phyloP scores from a whole-genome alignment of 192 early-diverging fungal genomes.

The Linnemannia zychae region DNA sequence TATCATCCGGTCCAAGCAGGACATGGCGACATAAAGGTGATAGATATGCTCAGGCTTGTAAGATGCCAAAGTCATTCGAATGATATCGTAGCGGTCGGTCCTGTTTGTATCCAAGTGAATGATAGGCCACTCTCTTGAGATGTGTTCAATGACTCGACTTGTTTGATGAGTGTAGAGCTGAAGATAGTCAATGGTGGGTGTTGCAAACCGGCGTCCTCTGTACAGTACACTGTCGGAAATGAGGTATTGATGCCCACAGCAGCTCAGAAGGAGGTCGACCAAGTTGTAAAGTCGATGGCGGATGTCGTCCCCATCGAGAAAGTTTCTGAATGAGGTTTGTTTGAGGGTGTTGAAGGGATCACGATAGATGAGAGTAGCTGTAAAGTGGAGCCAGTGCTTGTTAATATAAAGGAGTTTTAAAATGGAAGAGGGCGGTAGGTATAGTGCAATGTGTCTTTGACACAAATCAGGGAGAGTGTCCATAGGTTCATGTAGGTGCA shows the following conservation, averaged over 20 bases:
- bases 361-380: slow-evolving; percentile 13
- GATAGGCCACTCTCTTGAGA: not conserved
- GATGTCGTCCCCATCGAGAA: not conserved
- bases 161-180: slow-evolving; percentile 2
- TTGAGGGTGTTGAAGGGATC: slow-evolving; percentile 11
- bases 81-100: not conserved
- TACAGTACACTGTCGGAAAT: not conserved
- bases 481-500: not conserved
- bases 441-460: slow-evolving; percentile 6
- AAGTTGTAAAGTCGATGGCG: not conserved
- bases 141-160: not conserved
- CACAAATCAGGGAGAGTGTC: slow-evolving; percentile 9
- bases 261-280: not conserved
- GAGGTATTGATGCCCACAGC: slow-evolving; percentile 9
- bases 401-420: not conserved
- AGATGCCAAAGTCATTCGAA: slow-evolving; percentile 3
- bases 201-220: not conserved
- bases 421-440: not conserved
- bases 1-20: not conserved
- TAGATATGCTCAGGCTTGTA: not conserved
- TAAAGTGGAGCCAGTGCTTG: slow-evolving; percentile 12
- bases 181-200: slow-evolving; percentile 13
- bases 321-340: not conserved
- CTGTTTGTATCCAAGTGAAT: not conserved
- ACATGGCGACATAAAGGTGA: slow-evolving; percentile 1